Conservation (phyloP, 164 flowering plant genomes). For the Vitis rotundifolia region DNA sequence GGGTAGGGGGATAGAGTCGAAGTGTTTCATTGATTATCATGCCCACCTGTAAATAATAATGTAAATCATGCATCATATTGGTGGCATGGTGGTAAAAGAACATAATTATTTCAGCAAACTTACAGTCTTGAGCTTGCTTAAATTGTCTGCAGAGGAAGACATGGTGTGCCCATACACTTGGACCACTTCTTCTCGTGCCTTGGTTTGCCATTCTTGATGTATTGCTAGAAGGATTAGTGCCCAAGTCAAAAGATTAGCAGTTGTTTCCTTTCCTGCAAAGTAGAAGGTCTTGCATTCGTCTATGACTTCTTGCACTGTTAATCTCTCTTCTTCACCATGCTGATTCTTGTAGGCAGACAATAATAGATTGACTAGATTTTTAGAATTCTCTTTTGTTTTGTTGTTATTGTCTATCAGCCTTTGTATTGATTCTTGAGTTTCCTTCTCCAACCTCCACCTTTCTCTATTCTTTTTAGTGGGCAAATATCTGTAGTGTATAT, state of each 20-base stretch:
- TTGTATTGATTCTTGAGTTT: constrained; percentile 29
- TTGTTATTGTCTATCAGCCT: constrained; percentile 23
- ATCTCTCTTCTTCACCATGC: constrained; percentile 36
- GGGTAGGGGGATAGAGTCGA: constrained; percentile 69
- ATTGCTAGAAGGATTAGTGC: constrained; percentile 46
- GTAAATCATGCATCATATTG: no score
- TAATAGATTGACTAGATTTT: constrained; percentile 31
- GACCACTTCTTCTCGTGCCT: constrained; percentile 59
- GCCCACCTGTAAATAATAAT: constrained; percentile 33
- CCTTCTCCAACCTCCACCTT: constrained; percentile 47
- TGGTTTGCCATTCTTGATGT: constrained; percentile 73
- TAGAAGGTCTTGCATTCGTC: constrained; percentile 81
- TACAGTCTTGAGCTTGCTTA: constrained; percentile 45
- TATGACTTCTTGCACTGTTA: constrained; percentile 52
- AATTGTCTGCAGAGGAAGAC: constrained; percentile 34
- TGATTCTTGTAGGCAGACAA: constrained; percentile 40
- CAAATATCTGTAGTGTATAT: constrained; percentile 35
- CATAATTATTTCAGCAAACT: constrained; percentile 8
- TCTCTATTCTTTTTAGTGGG: constrained; percentile 47
- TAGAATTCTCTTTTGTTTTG: constrained; percentile 21
- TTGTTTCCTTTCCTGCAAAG: constrained; percentile 79
- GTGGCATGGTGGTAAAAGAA: no score
- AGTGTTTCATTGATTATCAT: constrained; percentile 67
- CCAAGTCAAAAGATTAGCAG: constrained; percentile 66
- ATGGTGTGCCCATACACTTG: constrained; percentile 20